Base-by-base conservation (phyloP, 495 filamentous ascomycete genomes). In the Aspergillus asperescens region DNA sequence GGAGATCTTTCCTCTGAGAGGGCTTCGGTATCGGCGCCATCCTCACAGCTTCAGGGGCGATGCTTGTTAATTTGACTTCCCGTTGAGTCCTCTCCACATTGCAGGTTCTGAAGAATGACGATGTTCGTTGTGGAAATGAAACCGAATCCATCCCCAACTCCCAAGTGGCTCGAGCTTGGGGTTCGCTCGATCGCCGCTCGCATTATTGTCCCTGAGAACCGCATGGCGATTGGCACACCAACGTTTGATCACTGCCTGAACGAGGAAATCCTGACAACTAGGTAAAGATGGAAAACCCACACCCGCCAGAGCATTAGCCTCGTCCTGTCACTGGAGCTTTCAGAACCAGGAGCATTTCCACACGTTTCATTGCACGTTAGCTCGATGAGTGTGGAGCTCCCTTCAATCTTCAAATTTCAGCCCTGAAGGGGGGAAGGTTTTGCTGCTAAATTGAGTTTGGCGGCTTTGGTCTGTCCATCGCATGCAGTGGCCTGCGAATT, bases 201-300 rank as follows among this genome's bases (percentile, higher is more conserved):
- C 13, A 32, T 52, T 44, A 23, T 52, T 39, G 29, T 52, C 51
- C 51, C 44, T 48, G 46, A 50, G 18, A 29, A 61, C 42, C 44
- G 48, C 55, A 54, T 50, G 46, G 42, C 31, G 41, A 55, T 51
- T 55, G 56, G 44, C 48, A 55, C 49, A 27, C 50, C 47, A 48
- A 42, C 42, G 37, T 62, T 52, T 51, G 56, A 62, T 62, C 60
- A 47, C 46, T 62, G 54, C 60, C 56, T 44, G 40, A 62, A 59
- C 28, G 18, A 52, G 54, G 47, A 44, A 59, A 60, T 56, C 52
- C 54, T 55, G 51, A 46, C 38, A 35, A 6, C 44, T 22, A 48
- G 34, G 43, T 55, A 40, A 42, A 53, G 52, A 44, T 39, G 42
- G 52, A 39, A 47, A 62, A 47, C 27, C 52, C 50, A 43, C 52